Conservation (phyloP, 495 filamentous ascomycete genomes). For the Cladorrhinum samala region DNA sequence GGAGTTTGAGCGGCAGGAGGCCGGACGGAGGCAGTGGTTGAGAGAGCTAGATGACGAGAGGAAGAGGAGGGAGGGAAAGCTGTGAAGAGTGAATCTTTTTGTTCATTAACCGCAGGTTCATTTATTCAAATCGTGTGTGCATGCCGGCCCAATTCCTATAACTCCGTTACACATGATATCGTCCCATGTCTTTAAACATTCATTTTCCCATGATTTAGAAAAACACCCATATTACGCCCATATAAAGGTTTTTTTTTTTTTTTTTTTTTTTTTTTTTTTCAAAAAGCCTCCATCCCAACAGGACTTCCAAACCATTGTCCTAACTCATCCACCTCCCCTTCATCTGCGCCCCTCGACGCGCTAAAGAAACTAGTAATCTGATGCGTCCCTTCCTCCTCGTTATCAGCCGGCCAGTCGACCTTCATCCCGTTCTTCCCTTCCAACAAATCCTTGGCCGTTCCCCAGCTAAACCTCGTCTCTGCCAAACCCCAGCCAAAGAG, state of each 20-base stretch:
- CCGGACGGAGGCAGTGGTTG: constrained; percentile 41
- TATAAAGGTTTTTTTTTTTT: constrained; percentile 2
- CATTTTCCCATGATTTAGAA: too few species aligned
- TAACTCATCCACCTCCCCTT: constrained; percentile 52
- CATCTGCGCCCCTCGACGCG: constrained; percentile 22
- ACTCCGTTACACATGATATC: too few species aligned
- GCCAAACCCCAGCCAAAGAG: constrained; percentile 85
- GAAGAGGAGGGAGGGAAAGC: constrained; percentile 8
- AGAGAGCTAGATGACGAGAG: constrained; percentile 18
- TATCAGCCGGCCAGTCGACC: constrained; percentile 80
- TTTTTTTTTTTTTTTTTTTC: constrained; percentile 12
- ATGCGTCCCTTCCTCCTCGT: constrained; percentile 47
- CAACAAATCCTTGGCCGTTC: constrained; percentile 86
- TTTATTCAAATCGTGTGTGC: too few species aligned
- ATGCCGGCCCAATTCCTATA: too few species aligned
- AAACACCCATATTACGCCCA: too few species aligned
- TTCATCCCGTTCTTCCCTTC: constrained; percentile 59
- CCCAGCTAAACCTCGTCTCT: constrained; percentile 92
- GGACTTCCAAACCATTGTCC: constrained; percentile 58
- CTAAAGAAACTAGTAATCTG: constrained; percentile 70
- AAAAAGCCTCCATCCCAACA: constrained; percentile 54
- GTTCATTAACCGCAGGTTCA: too few species aligned
- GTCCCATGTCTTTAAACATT: too few species aligned
- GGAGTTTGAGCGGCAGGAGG: constrained; percentile 50
- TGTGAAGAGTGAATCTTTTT: too few species aligned